Percentiles rank a stretch among this genome's conserved stretches.
Conservation (phyloP, 768 basidiomycete genomes). For the Russula olivacea region DNA sequence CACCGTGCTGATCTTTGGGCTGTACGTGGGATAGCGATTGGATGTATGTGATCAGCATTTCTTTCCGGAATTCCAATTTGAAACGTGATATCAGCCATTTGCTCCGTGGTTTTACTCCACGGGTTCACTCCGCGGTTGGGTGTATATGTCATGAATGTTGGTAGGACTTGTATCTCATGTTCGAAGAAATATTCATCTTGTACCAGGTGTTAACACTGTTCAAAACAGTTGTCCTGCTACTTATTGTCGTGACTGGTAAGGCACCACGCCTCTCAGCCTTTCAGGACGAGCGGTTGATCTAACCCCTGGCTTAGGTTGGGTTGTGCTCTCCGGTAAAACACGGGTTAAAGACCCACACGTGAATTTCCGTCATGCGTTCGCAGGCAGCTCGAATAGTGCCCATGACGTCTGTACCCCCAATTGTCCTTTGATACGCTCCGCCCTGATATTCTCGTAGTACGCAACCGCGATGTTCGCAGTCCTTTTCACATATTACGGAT, state of each 20-base stretch:
- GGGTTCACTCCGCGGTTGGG: constrained; percentile 47
- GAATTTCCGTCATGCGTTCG: constrained; percentile 55
- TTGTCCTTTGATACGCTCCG: background rate
- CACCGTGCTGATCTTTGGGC: constrained; percentile 40
- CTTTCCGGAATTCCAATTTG: background rate
- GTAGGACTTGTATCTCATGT: background rate
- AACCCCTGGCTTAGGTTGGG: constrained; percentile 38
- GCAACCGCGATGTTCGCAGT: constrained; percentile 59
- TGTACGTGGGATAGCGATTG: constrained; percentile 54
- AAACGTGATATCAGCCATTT: constrained; percentile 36
- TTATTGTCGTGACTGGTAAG: constrained; percentile 47
- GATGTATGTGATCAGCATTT: constrained; percentile 33
- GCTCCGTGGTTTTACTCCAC: constrained; percentile 47
- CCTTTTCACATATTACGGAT: constrained; percentile 43
- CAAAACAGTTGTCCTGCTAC: constrained; percentile 49
- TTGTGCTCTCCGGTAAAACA: constrained; percentile 54
- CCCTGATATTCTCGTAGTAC: constrained; percentile 37
- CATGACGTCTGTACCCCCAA: constrained; percentile 36
- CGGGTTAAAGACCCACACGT: constrained; percentile 49
- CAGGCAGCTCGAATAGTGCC: constrained; percentile 47
- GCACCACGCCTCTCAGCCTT: background rate
- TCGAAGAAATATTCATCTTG: background rate
- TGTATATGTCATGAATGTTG: constrained; percentile 50
- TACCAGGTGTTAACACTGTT: constrained; percentile 45
- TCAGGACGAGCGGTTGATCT: background rate